Percentiles rank a stretch among this genome's conserved stretches.
These are phyloP conservation scores for Strombidium stylifer DNA, from an alignment of 73 alveolate genomes.

Conservation along the genomic window DNA sequence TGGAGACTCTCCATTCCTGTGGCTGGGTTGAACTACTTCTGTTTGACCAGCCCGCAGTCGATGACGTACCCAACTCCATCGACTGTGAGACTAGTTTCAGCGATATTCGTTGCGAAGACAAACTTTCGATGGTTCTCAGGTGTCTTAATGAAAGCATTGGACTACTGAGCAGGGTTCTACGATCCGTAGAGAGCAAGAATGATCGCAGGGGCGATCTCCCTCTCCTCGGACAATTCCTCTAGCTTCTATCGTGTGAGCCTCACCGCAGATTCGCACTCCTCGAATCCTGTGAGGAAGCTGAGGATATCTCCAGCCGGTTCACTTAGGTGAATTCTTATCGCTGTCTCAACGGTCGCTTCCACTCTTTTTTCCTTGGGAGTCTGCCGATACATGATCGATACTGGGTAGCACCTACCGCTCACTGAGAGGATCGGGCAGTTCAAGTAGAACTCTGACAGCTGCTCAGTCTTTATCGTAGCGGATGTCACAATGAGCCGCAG, in stretches of 20 bases:
- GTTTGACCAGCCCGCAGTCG: constrained; percentile 94
- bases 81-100: constrained; percentile 96
- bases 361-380: constrained; percentile 74
- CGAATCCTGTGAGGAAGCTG: constrained; percentile 96
- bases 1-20: constrained; percentile 94
- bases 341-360: constrained; percentile 80
- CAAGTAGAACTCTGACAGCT: constrained; percentile 69
- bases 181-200: constrained; percentile 78
- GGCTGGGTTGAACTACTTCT: constrained; percentile 84
- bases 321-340: constrained; percentile 87
- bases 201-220: constrained; percentile 66
- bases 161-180: constrained; percentile 75
- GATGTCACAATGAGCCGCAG: constrained; percentile 80
- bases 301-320: constrained; percentile 97
- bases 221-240: constrained; percentile 56
- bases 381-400: constrained; percentile 59
- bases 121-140: constrained; percentile 90
- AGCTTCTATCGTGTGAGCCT: too few species aligned
- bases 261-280: constrained; percentile 95
- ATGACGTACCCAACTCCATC: constrained; percentile 95
- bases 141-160: constrained; percentile 80
- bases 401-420: constrained; percentile 76
- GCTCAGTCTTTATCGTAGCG: constrained; percentile 82
- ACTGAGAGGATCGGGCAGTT: constrained; percentile 71
- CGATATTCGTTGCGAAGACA: constrained; percentile 94